These are phyloP conservation scores for Mortierella hygrophila DNA, from an alignment of 192 early-diverging fungal genomes.

Conservation along the genomic window DNA sequence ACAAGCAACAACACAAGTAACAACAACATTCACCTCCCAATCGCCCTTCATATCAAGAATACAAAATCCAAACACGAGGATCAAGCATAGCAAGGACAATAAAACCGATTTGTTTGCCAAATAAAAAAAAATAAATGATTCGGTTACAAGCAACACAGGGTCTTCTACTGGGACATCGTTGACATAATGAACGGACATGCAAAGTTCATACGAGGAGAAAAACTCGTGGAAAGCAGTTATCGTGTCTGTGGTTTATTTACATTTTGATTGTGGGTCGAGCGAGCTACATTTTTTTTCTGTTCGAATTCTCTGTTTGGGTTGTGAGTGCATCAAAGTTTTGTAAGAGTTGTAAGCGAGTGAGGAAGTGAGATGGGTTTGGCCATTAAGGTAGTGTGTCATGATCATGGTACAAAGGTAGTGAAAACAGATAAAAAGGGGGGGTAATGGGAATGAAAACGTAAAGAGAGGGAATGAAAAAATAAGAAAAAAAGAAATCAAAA, in stretches of 20 bases:
- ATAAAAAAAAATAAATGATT: too few species aligned
- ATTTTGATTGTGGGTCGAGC: neutral
- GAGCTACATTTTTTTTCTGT: neutral
- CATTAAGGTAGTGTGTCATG: slow-evolving; percentile 2
- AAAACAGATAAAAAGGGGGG: neutral
- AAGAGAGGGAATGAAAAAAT: neutral
- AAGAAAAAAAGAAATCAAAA: neutral
- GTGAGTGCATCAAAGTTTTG: neutral
- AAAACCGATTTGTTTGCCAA: too few species aligned
- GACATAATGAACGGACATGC: too few species aligned
- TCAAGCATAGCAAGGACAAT: too few species aligned
- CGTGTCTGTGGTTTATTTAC: neutral
- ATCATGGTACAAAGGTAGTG: neutral
- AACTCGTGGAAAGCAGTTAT: neutral
- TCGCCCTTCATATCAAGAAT: too few species aligned
- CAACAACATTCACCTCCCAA: neutral
- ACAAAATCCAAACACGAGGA: too few species aligned
- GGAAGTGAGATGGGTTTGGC: neutral
- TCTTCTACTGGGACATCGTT: too few species aligned
- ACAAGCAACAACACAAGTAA: neutral
- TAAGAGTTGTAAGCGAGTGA: neutral
- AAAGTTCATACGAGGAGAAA: too few species aligned
- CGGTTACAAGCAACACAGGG: too few species aligned
- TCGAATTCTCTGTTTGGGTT: neutral
- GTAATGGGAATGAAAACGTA: neutral